Evolutionary conservation across 129 eudicot genomes (phyloP).

Genomic region (Scalesia atractyloides): DNA sequence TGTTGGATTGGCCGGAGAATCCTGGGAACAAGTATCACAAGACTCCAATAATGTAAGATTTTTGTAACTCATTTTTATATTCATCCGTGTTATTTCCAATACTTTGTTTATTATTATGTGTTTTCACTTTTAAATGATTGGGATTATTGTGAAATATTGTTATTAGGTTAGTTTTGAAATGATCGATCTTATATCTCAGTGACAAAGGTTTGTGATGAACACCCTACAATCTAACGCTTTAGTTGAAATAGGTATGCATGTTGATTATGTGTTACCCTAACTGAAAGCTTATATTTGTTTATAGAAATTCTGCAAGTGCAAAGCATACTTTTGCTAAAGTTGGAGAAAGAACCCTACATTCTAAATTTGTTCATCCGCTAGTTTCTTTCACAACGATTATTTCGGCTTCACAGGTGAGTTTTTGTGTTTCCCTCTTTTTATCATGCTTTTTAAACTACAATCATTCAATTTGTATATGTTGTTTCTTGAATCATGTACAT

Average conservation of each 20-base stretch:
- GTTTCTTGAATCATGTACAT: no score
- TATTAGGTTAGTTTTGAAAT: no score
- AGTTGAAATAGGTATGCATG: constrained; percentile 75
- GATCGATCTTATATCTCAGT: constrained; percentile 38
- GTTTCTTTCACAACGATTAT: no score
- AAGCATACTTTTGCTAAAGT: background rate
- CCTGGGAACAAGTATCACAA: constrained; percentile 95
- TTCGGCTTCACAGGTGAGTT: no score
- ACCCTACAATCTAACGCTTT: constrained; percentile 93
- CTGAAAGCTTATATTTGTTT: background rate
- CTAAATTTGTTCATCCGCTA: no score
- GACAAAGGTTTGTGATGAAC: constrained; percentile 73
- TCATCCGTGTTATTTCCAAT: background rate
- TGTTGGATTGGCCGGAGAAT: constrained; percentile 80
- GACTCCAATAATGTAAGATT: constrained; percentile 77
- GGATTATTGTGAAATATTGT: no score
- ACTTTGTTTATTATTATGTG: constrained; percentile 15
- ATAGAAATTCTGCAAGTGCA: no score
- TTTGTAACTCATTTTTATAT: background rate
- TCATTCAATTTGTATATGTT: no score
- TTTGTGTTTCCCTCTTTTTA: no score
- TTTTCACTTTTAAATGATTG: constrained; percentile 35
- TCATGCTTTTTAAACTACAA: no score
- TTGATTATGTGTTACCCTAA: background rate
- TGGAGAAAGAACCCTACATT: no score